Base-by-base conservation (phyloP, 1,284 basidiomycete genomes). In the Apiotrichum siamense region DNA sequence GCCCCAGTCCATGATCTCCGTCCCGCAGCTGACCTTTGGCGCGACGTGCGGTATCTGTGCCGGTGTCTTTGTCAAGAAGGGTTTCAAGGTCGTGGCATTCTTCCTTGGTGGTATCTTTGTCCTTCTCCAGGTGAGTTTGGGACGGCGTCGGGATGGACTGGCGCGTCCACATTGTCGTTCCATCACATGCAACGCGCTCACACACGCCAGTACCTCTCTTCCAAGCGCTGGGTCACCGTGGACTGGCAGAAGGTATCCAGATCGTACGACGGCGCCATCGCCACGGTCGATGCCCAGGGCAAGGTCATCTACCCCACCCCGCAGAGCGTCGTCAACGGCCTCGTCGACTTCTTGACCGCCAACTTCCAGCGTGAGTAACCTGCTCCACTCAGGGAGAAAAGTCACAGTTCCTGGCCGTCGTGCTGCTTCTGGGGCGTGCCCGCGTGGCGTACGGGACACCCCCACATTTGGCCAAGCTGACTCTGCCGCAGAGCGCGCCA, bases 41-140 rank as follows among this genome's bases (percentile, higher is more conserved):
- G 87, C 88, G 13, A 82, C 87, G 1, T 83, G 84, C 53, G 90
- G 92, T 3, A 71, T 97, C 44, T 97, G 90, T 65, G 83, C 89
- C 0, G 93, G 93, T 0, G 80, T 97, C 0, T 97, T 97, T 67
- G 79, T 96, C 63, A 96, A 94, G 76, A 96, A 96, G 73, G 93
- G 93, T 26, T 83, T 86, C 33, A 90, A 85, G 69, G 77, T 82
- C 3, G 72, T 88, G 21, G 93, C 91, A 0, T 92, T 91, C 73
- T 72, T 86, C 47, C 75, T 96, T 12, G 90, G 90, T 10, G 90
- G 88, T 3, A 75, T 88, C 2, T 94, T 91, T 60, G 85, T 93
- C 18, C 71, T 93, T 43, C 79, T 93, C 17, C 89, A 93, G 82
- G 92, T 87, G 60, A 58, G 79, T 52, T 25, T 47, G 39, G 52